A percentile compares a stretch with the other conserved stretches of the same genome.
Evolutionary conservation across 2,329 filamentous ascomycete species (phyloP).

Genomic region (Arthrinium phaeospermum): DNA sequence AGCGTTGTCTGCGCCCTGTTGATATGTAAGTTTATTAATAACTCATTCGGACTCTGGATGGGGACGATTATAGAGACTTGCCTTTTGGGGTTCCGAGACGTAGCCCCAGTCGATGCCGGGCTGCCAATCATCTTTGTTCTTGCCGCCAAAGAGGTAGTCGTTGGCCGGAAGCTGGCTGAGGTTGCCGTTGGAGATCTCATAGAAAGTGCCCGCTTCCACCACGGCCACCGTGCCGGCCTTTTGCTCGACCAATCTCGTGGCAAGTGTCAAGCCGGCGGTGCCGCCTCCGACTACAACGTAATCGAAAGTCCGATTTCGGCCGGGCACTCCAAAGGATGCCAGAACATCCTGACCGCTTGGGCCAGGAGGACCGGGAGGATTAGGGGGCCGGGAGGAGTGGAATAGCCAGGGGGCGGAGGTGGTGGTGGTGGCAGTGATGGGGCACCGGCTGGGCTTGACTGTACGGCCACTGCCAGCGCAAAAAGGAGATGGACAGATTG

Average conservation of each 20-base stretch:
- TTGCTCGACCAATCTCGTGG: constrained; percentile 35
- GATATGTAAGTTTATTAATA: too few relatives aligned
- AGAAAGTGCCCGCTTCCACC: constrained; percentile 44
- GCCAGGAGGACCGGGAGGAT: background rate
- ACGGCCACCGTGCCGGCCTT: constrained; percentile 41
- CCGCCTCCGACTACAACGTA: constrained; percentile 45
- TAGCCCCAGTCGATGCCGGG: constrained; percentile 34
- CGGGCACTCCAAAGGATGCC: too few relatives aligned
- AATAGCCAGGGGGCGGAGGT: background rate
- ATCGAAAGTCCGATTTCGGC: constrained; percentile 10
- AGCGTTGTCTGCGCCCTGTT: too few relatives aligned
- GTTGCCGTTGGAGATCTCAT: constrained; percentile 34
- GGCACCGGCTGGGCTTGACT: background rate
- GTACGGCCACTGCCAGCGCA: background rate
- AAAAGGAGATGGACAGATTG: background rate
- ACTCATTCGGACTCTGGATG: constrained; percentile 7
- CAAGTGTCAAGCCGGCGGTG: constrained; percentile 44
- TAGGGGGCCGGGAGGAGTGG: too few relatives aligned
- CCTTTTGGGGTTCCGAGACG: background rate
- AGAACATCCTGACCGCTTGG: background rate
- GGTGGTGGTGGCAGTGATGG: background rate
- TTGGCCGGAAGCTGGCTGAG: too few relatives aligned
- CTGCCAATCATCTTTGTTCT: constrained; percentile 15
- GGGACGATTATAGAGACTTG: too few relatives aligned
- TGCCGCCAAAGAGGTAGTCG: too few relatives aligned